Base-by-base conservation (phyloP, 179 eudicot genomes). In the Spergularia azorica region DNA sequence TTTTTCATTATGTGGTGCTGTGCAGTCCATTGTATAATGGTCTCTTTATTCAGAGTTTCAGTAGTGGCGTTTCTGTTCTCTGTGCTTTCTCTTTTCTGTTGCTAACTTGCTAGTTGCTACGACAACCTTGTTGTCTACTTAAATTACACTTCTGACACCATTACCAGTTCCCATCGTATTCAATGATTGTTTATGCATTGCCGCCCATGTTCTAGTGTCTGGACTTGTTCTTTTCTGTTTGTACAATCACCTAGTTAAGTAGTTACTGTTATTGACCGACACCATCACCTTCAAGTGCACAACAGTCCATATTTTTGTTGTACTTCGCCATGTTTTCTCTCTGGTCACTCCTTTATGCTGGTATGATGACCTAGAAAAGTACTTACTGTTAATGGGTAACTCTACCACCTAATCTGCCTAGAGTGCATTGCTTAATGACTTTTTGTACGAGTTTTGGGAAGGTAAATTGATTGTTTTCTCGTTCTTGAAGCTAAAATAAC, bases 261-360 rank as follows among this genome's bases (percentile, higher is more conserved):
- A 26, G 32, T 26, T n/a, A 56, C n/a, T 56, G 32, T 0, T 26
- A 26, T 26, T 26, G 60, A 56, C 18, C 15, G 15, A n/a, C 3
- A 56, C 6, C 60, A 56, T 14, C 60, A 56, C 16, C 60, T 26
- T 26, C 32, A 26, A 26, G 32, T 26, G 32, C 32, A 26, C 32
- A 26, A 26, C 32, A 26, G 32, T 0, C 32, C 32, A 26, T n/a
- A n/a, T 26, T 26, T 26, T 26, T 26, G 32, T 26, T 56, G 60
- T 14, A 66, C 70, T 17, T 66, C 15, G 46, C 51, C 70, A 66
- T 66, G 70, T 38, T 43, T 43, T 63, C 48, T 63, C 48, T 63
- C 32, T 7, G 67, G 48, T 36, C 36, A 6, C 46, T 21, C n/a
- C 3, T 66, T 43, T 65, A 14, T 66, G 46, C 8, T 39, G 65